These are phyloP conservation scores for Asterophora parasitica DNA, from an alignment of 768 basidiomycete genomes.

Conservation along the genomic window DNA sequence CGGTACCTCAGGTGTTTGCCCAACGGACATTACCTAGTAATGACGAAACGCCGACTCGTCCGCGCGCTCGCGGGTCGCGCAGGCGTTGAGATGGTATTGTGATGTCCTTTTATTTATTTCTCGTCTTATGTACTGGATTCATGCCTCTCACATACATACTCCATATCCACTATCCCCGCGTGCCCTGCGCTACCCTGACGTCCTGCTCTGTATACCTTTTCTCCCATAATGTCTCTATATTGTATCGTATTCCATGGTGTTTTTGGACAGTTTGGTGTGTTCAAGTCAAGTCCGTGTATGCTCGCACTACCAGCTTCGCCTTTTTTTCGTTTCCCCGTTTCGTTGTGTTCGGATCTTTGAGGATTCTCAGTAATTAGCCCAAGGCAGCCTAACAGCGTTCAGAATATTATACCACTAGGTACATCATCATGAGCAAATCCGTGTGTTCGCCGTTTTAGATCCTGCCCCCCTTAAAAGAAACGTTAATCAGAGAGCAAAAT, in stretches of 20 bases:
- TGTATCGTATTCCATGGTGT: constrained; percentile 3
- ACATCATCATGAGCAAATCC: no score
- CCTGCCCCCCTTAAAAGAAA: no score
- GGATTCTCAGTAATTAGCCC: no score
- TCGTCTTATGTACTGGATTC: neutral
- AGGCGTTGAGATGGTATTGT: constrained; percentile 42
- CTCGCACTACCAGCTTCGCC: neutral
- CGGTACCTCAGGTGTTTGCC: constrained; percentile 22
- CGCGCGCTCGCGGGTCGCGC: constrained; percentile 45
- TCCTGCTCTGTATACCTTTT: constrained; percentile 6
- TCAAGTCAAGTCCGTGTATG: neutral
- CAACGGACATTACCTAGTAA: constrained; percentile 29
- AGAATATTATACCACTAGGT: no score
- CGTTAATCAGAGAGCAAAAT: no score
- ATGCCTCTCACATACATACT: no score
- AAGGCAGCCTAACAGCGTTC: no score
- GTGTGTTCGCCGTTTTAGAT: no score
- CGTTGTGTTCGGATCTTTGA: constrained; percentile 1
- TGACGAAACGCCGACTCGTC: constrained; percentile 58
- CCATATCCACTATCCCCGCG: neutral
- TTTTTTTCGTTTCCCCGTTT: no score
- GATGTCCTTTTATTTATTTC: constrained; percentile 4
- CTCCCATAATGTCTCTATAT: constrained; percentile 1
- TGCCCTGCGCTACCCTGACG: neutral
- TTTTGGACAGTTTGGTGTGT: constrained; percentile 1